Evolutionary conservation across 495 filamentous ascomycete genomes (phyloP), one percentile per base, ranked within the genome.

Genomic region (Aspergillus ellipticus): DNA sequence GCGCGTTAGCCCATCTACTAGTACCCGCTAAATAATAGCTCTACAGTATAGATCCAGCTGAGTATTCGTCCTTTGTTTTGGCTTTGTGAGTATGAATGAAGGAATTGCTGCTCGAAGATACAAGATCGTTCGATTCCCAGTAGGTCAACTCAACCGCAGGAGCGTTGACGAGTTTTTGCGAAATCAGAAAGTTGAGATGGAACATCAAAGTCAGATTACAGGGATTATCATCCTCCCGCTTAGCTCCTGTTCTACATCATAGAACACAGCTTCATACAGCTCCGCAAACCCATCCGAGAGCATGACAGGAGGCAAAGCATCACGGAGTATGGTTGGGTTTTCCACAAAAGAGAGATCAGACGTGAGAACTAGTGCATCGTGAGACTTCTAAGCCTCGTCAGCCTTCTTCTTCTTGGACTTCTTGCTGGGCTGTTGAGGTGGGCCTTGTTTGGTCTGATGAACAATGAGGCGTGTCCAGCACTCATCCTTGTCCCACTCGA

Each of bases 401-500:
- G 69, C 73, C 66, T 80, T 81, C 74, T 81, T 82, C 74, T 83
- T 83, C 78, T 89, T 88, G 79, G 87, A 87, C 78, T 87, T 88
- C 72, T 83, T 83, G 62, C 76, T 74, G 51, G 78, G 64, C 33
- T 77, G 64, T 49, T 64, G 66, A 8, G 78, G 71, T 11, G 76
- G 76, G 28, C 81, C 83, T 64, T 86, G 79, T 65, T 87, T 87
- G 67, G 85, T 89, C 69, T 91, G 86, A 73, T 95, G 90, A 52
- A 96, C 90, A 56, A 90, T 78, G 59, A 96, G 79, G 22, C 83
- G 81, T 50, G 79, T 82, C 79, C 83, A 87, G 67, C 80, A 89
- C 73, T 93, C 89, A 60, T 94, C 88, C 69, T 89, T 87, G 72
- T 93, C 87, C 90, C 91, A 96, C 78, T 96, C 91, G 79, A 96